Evolutionary conservation across 805 yeast genomes (phyloP), one percentile per base, ranked within the genome.

Genomic region (Jamesozyma spencerorum): DNA sequence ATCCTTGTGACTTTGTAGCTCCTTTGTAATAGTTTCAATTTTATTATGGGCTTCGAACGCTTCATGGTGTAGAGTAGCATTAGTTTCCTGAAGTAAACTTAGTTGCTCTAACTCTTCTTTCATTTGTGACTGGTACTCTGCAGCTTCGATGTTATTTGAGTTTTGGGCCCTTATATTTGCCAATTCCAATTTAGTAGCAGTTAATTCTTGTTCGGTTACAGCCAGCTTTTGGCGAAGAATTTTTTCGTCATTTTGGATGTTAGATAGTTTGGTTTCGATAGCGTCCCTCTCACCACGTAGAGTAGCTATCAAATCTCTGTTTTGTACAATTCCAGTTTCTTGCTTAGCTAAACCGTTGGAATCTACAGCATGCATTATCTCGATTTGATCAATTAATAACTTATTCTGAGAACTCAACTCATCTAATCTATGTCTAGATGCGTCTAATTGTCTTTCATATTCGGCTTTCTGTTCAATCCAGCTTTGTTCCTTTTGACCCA

Each of bases 231-330:
- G 75, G 46, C 74, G 70, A 22, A 78, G 60, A 30, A 74, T 65
- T 29, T 65, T 67, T 41, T 71, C 70, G 49, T 83, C 92, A 43
- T 77, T 74, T 10, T 62, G 55, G 3, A 72, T 59, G 30, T 66
- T 63, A 35, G 73, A 75, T 24, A 77, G 63, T 49, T 79, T 82
- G 7, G 77, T 71, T 36, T 77, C 80, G 1, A 79, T 68, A 4
- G 79, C 66, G 46, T 86, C 94, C 51, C 80, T 82, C 48, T 85
- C 94, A 45, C 81, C 76, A 35, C 88, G 79, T 42, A 86, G 64
- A 50, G 72, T 79, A 1, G 69, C 55, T 28, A 86, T 63, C 20
- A 85, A 70, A 31, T 70, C 67, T 47, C 71, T 53, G 38, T 67
- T 53, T 37, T 67, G 71, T 36, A 53, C 51, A 31, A 18, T 6